Percentiles rank a stretch among this genome's conserved stretches.
These are phyloP conservation scores for Athelia psychrophila DNA, from an alignment of 1,284 basidiomycete species.

Conservation along the genomic window DNA sequence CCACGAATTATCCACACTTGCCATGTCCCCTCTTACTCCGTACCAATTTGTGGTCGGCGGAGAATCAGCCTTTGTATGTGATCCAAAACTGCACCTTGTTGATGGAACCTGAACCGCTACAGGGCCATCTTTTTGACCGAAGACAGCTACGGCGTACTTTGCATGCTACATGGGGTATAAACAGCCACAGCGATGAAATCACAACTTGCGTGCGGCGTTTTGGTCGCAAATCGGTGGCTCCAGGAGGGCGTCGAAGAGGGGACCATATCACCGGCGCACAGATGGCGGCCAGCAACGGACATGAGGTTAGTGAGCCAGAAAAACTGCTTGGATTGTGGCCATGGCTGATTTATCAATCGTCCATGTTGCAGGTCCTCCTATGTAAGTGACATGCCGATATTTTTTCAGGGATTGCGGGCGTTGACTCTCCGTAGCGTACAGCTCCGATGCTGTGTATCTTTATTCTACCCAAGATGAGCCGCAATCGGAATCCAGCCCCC, in stretches of 20 bases:
- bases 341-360: background rate
- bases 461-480: constrained; percentile 79
- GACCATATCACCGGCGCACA: constrained; percentile 80
- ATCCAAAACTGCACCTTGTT: background rate
- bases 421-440: constrained; percentile 56
- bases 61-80: constrained; percentile 61
- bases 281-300: constrained; percentile 73
- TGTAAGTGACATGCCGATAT: constrained; percentile 35
- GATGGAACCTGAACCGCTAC: background rate
- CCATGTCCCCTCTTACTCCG: constrained; percentile 67
- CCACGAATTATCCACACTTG: constrained; percentile 61
- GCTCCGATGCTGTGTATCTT: constrained; percentile 75
- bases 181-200: constrained; percentile 41
- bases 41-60: constrained; percentile 77
- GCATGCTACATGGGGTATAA: constrained; percentile 71
- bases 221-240: constrained; percentile 48
- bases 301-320: constrained; percentile 60
- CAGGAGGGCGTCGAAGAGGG: constrained; percentile 30
- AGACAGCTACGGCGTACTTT: constrained; percentile 70
- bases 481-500: constrained; percentile 13
- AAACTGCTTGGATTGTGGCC: no score
- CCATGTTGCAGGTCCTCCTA: constrained; percentile 42
- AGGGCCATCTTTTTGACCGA: constrained; percentile 90
- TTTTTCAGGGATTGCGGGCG: background rate
- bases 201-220: constrained; percentile 87